A percentile compares a stretch with the other conserved stretches of the same genome.
phyloP scores from a whole-genome alignment of 2,329 filamentous ascomycete species.

The Berkeleyomyces basicola region DNA sequence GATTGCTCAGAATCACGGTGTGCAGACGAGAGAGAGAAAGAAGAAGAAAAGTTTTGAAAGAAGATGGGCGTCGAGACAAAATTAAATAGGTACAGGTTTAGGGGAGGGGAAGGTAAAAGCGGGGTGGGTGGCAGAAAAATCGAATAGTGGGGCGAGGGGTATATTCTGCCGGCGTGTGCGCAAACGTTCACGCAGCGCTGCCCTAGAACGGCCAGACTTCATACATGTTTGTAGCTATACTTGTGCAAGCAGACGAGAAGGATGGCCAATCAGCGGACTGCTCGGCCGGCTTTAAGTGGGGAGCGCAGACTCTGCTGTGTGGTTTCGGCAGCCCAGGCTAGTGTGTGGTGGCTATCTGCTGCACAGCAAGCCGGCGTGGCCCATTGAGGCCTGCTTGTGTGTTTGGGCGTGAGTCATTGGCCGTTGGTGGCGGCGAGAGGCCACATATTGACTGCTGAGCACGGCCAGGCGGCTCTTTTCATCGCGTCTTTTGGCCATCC shows the following conservation, averaged over 20 bases:
- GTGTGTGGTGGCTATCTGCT: background rate
- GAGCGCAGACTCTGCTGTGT: background rate
- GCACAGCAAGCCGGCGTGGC: background rate
- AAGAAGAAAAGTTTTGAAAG: conserved; percentile 12
- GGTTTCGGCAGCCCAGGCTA: background rate
- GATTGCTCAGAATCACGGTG: conserved; percentile 15
- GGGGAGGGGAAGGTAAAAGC: conserved; percentile 11
- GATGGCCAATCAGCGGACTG: conserved; percentile 1
- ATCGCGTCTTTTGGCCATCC: background rate
- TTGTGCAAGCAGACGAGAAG: background rate
- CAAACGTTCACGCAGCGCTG: conserved; percentile 5
- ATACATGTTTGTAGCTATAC: background rate
- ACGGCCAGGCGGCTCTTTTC: background rate
- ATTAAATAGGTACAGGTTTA: conserved; percentile 10
- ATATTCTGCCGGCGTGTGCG: conserved; percentile 11
- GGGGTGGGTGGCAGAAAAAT: conserved; percentile 14
- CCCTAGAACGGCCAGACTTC: conserved; percentile 9
- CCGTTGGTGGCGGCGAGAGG: background rate
- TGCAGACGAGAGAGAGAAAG: conserved; percentile 15
- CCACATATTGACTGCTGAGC: background rate
- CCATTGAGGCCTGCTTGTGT: conserved; percentile 1
- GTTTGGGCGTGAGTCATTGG: background rate
- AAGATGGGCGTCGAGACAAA: conserved; percentile 5
- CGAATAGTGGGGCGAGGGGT: conserved; percentile 11
- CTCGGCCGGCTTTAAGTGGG: background rate